Conservation (phyloP, 2,329 filamentous ascomycete species). For the Huntiella abstrusa region DNA sequence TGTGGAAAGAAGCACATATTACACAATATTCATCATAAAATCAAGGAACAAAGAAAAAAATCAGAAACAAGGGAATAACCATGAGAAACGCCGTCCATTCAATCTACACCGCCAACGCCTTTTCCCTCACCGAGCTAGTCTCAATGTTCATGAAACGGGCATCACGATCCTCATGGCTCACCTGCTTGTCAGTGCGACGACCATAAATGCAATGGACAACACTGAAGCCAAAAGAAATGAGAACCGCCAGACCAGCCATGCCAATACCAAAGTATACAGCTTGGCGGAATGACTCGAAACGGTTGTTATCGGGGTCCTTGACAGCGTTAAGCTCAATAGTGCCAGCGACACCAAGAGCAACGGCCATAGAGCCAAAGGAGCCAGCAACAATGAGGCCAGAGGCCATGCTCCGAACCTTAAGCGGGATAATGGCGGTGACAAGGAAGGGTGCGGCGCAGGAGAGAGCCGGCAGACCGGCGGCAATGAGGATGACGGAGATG, state of each 20-base stretch:
- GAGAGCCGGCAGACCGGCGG: slow-evolving; percentile 46
- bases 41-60: slow-evolving; percentile 1
- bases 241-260: slow-evolving; percentile 19
- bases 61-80: slow-evolving; percentile 1
- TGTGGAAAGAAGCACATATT: too few relatives aligned
- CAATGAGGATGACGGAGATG: slow-evolving; percentile 35
- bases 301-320: slow-evolving; percentile 14
- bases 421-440: slow-evolving; percentile 31
- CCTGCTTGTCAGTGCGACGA: slow-evolving; percentile 1
- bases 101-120: slow-evolving; percentile 5
- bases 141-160: background rate
- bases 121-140: slow-evolving; percentile 1
- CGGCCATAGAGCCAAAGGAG: slow-evolving; percentile 48
- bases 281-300: slow-evolving; percentile 19
- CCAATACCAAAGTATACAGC: slow-evolving; percentile 25
- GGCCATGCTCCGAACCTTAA: slow-evolving; percentile 26
- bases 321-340: slow-evolving; percentile 34
- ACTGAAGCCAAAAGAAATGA: slow-evolving; percentile 14
- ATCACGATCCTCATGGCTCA: background rate
- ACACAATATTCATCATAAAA: background rate
- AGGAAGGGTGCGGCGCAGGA: slow-evolving; percentile 44
- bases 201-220: background rate
- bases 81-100: background rate
- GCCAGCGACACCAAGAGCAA: slow-evolving; percentile 46
- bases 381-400: slow-evolving; percentile 40